Evolutionary conservation across 1,284 basidiomycete species (phyloP).

Genomic region (Ceratobasidium sp.): DNA sequence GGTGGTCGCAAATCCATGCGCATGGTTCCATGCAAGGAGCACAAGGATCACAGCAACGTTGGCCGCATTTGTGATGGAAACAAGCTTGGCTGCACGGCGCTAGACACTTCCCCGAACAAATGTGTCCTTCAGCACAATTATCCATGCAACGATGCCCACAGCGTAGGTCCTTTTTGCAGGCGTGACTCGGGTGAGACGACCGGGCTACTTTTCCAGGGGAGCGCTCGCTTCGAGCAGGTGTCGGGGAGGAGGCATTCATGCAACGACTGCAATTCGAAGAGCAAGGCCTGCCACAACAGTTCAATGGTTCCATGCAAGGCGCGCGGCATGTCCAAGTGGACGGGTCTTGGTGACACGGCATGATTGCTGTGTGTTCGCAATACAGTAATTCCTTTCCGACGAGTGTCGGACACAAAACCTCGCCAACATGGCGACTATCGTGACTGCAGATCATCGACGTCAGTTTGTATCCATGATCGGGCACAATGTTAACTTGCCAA

Average conservation of each 20-base stretch:
- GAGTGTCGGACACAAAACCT: constrained; percentile 57
- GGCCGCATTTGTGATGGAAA: constrained; percentile 62
- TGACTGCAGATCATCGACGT: neutral
- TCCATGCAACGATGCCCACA: constrained; percentile 69
- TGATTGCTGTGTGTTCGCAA: constrained; percentile 66
- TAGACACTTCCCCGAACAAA: constrained; percentile 62
- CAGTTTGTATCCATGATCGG: neutral
- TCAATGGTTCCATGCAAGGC: constrained; percentile 60
- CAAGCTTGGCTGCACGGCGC: constrained; percentile 67
- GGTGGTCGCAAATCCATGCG: constrained; percentile 67
- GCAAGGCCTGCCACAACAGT: constrained; percentile 70
- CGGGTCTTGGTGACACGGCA: constrained; percentile 64
- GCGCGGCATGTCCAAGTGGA: constrained; percentile 58
- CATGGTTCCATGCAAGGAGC: constrained; percentile 72
- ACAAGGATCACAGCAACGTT: constrained; percentile 66
- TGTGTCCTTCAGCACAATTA: constrained; percentile 62
- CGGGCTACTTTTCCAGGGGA: constrained; percentile 49
- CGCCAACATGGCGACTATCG: neutral
- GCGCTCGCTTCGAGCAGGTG: constrained; percentile 58
- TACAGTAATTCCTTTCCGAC: constrained; percentile 62
- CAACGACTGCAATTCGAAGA: constrained; percentile 64
- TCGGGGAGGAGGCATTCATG: constrained; percentile 54
- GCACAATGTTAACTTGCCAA: constrained; percentile 61
- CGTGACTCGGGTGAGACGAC: constrained; percentile 60
- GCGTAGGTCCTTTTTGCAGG: constrained; percentile 64